A percentile compares a stretch with the other conserved stretches of the same genome.
phyloP scores from a whole-genome alignment of 352 stramenopile genomes.

The Pythium aphanidermatum region DNA sequence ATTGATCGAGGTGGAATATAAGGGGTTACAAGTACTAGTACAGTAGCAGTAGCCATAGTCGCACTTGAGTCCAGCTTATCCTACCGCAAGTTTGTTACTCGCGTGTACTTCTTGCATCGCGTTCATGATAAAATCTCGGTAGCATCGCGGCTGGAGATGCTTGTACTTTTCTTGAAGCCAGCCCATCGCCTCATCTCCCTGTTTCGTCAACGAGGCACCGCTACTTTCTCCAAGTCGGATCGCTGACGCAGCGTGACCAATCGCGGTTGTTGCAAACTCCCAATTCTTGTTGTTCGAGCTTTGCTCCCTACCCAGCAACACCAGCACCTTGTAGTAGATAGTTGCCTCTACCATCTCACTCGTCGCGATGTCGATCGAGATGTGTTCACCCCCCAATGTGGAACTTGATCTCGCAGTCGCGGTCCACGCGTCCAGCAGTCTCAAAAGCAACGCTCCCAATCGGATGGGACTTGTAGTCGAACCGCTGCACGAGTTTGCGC shows the following conservation, averaged over 20 bases:
- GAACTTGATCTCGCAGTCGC: conserved; percentile 25
- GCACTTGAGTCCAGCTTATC: too few species aligned
- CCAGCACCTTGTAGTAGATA: conserved; percentile 15
- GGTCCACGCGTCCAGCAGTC: conserved; percentile 15
- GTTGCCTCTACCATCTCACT: conserved; percentile 4
- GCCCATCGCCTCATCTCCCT: neutral
- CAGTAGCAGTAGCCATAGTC: too few species aligned
- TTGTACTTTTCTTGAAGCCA: conserved; percentile 9
- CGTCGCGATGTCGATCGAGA: conserved; percentile 20
- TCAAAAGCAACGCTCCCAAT: conserved; percentile 16
- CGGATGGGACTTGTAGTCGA: conserved; percentile 15
- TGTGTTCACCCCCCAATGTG: neutral
- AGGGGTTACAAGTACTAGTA: too few species aligned
- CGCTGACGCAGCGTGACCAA: conserved; percentile 9
- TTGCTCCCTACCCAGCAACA: conserved; percentile 9
- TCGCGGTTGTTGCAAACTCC: conserved; percentile 1
- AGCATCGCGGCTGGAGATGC: conserved; percentile 15
- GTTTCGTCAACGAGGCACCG: conserved; percentile 1
- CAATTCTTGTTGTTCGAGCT: conserved; percentile 7
- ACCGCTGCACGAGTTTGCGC: conserved; percentile 17
- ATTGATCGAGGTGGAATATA: too few species aligned
- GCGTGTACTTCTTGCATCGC: conserved; percentile 5
- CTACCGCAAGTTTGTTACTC: neutral
- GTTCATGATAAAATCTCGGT: conserved; percentile 5
- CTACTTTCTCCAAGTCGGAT: neutral